Evolutionary conservation across 495 filamentous ascomycete genomes (phyloP), one percentile per base, ranked within the genome.

Genomic region (Staphylotrichum longicolle): DNA sequence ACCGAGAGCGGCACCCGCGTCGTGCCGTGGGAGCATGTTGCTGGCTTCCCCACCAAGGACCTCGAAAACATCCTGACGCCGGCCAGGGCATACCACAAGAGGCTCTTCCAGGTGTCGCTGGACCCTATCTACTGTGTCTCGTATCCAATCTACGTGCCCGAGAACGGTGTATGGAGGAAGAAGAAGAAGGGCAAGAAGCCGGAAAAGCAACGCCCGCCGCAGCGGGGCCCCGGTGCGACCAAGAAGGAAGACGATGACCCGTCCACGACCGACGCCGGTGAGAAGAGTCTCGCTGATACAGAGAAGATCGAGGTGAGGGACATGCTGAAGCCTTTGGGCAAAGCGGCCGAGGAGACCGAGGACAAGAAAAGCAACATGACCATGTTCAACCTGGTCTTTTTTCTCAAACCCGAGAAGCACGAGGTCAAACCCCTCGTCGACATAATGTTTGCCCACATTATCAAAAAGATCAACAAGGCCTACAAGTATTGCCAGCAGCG

Each of bases 321-420:
- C 58, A 75, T 68, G 57, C 68, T 67, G 12, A 70, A 75, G 35
- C 68, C 68, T 27, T 59, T 67, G 20, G 57, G 62, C 45, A 80
- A 78, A 61, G 66, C 70, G 3, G 63, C 65, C 44, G 70, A 80
- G 6, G 82, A 84, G 56, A 70, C 71, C 33, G 78, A 85, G 62
- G 83, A 87, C 66, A 80, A 81, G 68, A 78, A 74, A 64, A 77
- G 73, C 51, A 77, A 75, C 47, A 93, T 98, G 89, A 91, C 85
- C 30, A 96, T 97, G 92, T 98, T 98, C 72, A 92, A 98, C 75
- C 84, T 97, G 40, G 91, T 96, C 12, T 98, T 97, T 74, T 89
- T 96, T 40, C 75, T 96, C 52, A 87, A 90, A 67, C 88, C 90
- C 3, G 88, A 89, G 42, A 81, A 87, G 52, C 75, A 90, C 46